Evolutionary conservation across 768 basidiomycete species (phyloP).

Genomic region (Leccinum subtestaceum): DNA sequence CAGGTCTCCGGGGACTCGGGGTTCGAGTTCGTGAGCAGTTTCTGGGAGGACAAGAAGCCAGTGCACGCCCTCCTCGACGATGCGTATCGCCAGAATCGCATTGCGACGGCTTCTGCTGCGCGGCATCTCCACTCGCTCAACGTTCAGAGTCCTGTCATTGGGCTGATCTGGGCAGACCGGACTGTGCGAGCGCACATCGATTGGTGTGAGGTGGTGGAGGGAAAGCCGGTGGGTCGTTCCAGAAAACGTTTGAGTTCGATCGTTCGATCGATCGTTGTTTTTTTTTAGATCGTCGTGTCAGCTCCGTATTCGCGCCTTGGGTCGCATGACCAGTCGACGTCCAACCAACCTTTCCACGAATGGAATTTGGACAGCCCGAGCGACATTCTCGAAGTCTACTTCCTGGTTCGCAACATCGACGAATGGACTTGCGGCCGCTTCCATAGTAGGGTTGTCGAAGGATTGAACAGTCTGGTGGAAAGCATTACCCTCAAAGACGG

Average conservation of each 20-base stretch:
- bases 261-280: neutral
- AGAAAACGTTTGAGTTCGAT: neutral
- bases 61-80: slow-evolving; percentile 46
- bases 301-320: slow-evolving; percentile 41
- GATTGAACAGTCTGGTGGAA: slow-evolving; percentile 37
- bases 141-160: slow-evolving; percentile 47
- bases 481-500: slow-evolving; percentile 33
- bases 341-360: slow-evolving; percentile 39
- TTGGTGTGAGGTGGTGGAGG: slow-evolving; percentile 43
- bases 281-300: slow-evolving; percentile 44
- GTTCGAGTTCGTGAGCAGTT: slow-evolving; percentile 53
- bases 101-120: slow-evolving; percentile 48
- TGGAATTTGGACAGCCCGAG: slow-evolving; percentile 46
- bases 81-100: slow-evolving; percentile 58
- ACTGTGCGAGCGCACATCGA: slow-evolving; percentile 54
- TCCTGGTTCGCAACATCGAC: slow-evolving; percentile 53
- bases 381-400: slow-evolving; percentile 48
- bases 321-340: slow-evolving; percentile 8
- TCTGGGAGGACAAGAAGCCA: slow-evolving; percentile 64
- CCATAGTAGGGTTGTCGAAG: slow-evolving; percentile 36
- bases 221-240: slow-evolving; percentile 33
- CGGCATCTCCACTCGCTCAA: slow-evolving; percentile 50
- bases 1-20: slow-evolving; percentile 44
- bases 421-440: slow-evolving; percentile 48
- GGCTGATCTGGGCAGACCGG: slow-evolving; percentile 52